A percentile compares a stretch with the other conserved stretches of the same genome.
phyloP scores from a whole-genome alignment of 2,329 filamentous ascomycete genomes.

The Exophiala dermatitidis region DNA sequence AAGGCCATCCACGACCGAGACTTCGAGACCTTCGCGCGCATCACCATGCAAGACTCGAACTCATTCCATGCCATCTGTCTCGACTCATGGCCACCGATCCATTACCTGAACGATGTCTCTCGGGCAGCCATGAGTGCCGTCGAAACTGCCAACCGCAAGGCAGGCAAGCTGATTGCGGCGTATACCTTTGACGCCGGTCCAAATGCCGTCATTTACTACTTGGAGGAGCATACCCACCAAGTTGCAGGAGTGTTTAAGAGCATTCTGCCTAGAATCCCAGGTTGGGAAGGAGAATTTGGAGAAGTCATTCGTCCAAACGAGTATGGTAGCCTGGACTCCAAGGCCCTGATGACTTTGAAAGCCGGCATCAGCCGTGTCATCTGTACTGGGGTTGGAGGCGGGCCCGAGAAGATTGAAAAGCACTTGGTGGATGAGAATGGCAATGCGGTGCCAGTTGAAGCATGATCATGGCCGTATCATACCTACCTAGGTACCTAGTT shows the following conservation, averaged over 20 bases:
- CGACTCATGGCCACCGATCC: constrained; percentile 94
- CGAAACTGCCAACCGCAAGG: constrained; percentile 75
- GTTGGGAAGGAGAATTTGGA: constrained; percentile 52
- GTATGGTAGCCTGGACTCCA: constrained; percentile 55
- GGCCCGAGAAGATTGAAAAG: constrained; percentile 71
- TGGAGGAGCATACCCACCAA: constrained; percentile 64
- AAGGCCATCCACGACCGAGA: constrained; percentile 68
- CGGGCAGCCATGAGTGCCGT: constrained; percentile 80
- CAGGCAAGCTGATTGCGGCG: constrained; percentile 73
- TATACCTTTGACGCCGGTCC: constrained; percentile 98
- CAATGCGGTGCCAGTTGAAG: constrained; percentile 8
- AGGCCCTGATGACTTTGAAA: constrained; percentile 54
- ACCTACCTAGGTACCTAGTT: too few species aligned
- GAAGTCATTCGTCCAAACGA: constrained; percentile 45
- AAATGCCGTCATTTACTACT: constrained; percentile 94
- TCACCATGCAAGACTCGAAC: constrained; percentile 96
- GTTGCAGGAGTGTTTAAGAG: constrained; percentile 74
- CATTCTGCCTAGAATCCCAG: constrained; percentile 52
- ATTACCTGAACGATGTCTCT: constrained; percentile 95
- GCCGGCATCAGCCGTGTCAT: constrained; percentile 84
- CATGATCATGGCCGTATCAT: neutral
- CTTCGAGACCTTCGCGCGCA: constrained; percentile 77
- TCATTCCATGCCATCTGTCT: constrained; percentile 92
- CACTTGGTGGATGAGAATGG: constrained; percentile 65
- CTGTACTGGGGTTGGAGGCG: constrained; percentile 82